phyloP scores from a whole-genome alignment of 2,329 filamentous ascomycete species.

The Parasarocladium wereldwijsianum region DNA sequence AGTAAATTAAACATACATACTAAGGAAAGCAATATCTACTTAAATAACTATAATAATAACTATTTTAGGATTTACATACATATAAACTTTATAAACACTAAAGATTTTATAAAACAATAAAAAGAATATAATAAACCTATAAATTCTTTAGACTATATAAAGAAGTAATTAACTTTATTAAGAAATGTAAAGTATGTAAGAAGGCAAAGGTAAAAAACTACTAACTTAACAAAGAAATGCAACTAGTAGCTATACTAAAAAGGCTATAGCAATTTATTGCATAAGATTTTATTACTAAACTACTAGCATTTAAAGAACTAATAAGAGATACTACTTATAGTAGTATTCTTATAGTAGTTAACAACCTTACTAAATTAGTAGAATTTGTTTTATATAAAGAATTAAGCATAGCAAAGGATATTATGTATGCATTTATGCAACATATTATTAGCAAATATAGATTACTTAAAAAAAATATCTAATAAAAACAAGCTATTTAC shows the following conservation, averaged over 20 bases:
- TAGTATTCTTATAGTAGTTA: conserved; percentile 6
- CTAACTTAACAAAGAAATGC: conserved; percentile 6
- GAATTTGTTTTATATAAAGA: conserved; percentile 5
- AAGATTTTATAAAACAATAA: conserved; percentile 2
- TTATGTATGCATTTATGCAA: no score
- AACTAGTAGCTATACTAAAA: conserved; percentile 5
- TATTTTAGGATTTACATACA: no score
- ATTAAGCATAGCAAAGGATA: no score
- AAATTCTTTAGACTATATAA: conserved; percentile 4
- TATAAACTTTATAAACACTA: no score
- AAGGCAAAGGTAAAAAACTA: conserved; percentile 3
- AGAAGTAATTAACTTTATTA: conserved; percentile 1
- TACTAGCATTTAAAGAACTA: neutral
- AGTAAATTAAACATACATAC: no score
- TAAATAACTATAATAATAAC: no score
- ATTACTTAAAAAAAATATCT: conserved; percentile 4
- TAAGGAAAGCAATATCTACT: no score
- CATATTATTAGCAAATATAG: conserved; percentile 5
- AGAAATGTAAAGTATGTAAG: conserved; percentile 2
- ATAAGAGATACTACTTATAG: conserved; percentile 3
- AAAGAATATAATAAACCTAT: conserved; percentile 1
- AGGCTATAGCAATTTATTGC: conserved; percentile 6
- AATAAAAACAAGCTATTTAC: conserved; percentile 5
- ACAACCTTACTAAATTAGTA: conserved; percentile 5
- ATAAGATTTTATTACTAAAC: conserved; percentile 1